Evolutionary conservation across 192 early-diverging fungal species (phyloP), one percentile per base, ranked within the genome.

Genomic region (Phycomyces blakesleeanus): DNA sequence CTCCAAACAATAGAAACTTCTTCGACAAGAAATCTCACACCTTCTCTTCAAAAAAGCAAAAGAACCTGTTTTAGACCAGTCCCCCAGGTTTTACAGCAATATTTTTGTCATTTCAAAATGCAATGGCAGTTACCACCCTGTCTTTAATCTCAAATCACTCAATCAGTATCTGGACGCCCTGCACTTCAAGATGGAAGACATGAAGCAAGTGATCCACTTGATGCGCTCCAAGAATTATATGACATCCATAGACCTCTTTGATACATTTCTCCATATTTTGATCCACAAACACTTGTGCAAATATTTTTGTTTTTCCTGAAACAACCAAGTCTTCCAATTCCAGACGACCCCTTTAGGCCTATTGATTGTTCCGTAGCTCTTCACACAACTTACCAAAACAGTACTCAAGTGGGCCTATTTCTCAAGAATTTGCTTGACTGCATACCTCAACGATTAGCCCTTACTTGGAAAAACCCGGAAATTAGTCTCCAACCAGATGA

Each of bases 161-260:
- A 63, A 63, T 9, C 59, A 68, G 41, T 22, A 55, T 15, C 10
- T 71, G 0, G 39, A 47, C 0, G 52, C 38, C 6, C 51, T n/a
- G 0, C 63, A 27, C 12, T 75, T 75, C 67, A 74, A 74, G 54
- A 69, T 69, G 64, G 66, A 64, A 47, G 65, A 57, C 20, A 29
- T 74, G 1, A n/a, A 27, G 20, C 42, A 69, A 27, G 63, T 74
- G 26, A 20, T 20, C 10, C 44, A 37, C 5, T 11, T 69, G 41
- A 59, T 74, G 41, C 0, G 53, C 15, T 38, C 55, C 34, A 57
- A 7, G 9, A 61, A 66, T 55, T 71, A 55, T 55, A 1, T 9
- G 59, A 22, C n/a, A n/a, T n/a, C n/a, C n/a, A n/a, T n/a, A n/a
- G n/a, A n/a, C n/a, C n/a, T n/a, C n/a, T n/a, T n/a, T n/a, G n/a